Base-by-base conservation (phyloP, 208 protist genomes). In the Trypanosoma grayi region DNA sequence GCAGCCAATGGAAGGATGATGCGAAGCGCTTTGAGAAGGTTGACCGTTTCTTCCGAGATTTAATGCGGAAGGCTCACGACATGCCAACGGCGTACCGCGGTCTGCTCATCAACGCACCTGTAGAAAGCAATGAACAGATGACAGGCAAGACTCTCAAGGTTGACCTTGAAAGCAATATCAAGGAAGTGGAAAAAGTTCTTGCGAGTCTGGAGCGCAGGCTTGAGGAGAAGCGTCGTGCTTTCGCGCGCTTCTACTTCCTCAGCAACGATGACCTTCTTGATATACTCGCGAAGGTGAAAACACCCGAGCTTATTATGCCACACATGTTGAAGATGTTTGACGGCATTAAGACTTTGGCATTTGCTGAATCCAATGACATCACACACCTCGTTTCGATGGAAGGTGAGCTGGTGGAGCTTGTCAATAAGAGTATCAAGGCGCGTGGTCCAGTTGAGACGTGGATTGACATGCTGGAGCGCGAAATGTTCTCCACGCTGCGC, bases 291-390 rank as follows among this genome's bases (percentile, higher is more conserved):
- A 98, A 99, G 85, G 97, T 97, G 20, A 98, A 96, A 68, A 97
- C 98, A 40, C 97, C 97, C 9, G 92, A 97, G 59, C 82, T 96
- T 50, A 97, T 99, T 68, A 98, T 98, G 86, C 92, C 94, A 37
- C 95, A 99, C 78, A 96, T 98, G 85, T 76, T 91, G 24, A 99
- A 99, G 77, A 98, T 98, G 90, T 99, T 99, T 70, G 97, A 99
- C 77, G 90, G 92, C 68, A 95, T 97, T 67, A 97, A 97, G 64
- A 83, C 85, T 22, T 73, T 97, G 31, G 48, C 73, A 8, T 86
- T 97, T 52, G 65, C 69, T 16, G 77, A 87, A 37, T 73, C 80
- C 11, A 93, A 94, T 56, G 87, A 94, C 58, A 94, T 97, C 61
- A 97, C 92, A 20, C 87, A 95, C 75, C 75, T 97, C 11, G 71